phyloP scores from a whole-genome alignment of 2,329 filamentous ascomycete species.

The Pyricularia grisea region DNA sequence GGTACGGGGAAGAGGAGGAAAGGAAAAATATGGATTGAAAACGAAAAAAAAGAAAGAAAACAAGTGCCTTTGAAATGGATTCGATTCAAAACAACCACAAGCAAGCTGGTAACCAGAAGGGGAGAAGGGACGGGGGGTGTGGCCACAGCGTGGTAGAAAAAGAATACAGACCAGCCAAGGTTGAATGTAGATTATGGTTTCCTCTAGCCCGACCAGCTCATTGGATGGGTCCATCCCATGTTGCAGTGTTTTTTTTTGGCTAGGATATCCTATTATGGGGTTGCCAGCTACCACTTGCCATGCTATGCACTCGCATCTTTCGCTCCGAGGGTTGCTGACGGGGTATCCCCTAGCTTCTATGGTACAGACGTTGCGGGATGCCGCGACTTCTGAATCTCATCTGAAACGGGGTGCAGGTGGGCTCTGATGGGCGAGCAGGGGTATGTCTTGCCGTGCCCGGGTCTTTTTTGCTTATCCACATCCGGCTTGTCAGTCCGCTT shows the following conservation, averaged over 20 bases:
- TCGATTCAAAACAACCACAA: constrained; percentile 7
- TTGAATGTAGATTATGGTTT: not conserved
- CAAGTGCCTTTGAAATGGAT: not conserved
- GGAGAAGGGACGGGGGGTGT: constrained; percentile 4
- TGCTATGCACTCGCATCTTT: not conserved
- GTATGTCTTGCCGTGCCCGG: not conserved
- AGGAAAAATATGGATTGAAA: constrained; percentile 8
- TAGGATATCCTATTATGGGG: not conserved
- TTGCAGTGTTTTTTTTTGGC: not conserved
- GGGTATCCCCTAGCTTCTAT: not conserved
- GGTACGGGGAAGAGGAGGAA: constrained; percentile 2
- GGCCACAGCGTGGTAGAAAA: constrained; percentile 2
- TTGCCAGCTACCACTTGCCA: not conserved
- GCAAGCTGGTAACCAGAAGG: not conserved
- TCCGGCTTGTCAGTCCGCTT: not conserved
- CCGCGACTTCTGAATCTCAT: constrained; percentile 15
- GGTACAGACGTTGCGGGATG: not conserved
- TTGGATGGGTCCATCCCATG: not conserved
- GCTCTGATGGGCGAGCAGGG: not conserved
- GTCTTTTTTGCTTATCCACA: not conserved
- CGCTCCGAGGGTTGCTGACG: not conserved
- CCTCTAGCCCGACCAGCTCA: not conserved
- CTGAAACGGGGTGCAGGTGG: constrained; percentile 14
- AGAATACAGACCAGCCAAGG: not conserved
- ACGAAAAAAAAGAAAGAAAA: constrained; percentile 8